Evolutionary conservation across 257 asterid genomes (phyloP).

Genomic region (Solanum paucissectum): DNA sequence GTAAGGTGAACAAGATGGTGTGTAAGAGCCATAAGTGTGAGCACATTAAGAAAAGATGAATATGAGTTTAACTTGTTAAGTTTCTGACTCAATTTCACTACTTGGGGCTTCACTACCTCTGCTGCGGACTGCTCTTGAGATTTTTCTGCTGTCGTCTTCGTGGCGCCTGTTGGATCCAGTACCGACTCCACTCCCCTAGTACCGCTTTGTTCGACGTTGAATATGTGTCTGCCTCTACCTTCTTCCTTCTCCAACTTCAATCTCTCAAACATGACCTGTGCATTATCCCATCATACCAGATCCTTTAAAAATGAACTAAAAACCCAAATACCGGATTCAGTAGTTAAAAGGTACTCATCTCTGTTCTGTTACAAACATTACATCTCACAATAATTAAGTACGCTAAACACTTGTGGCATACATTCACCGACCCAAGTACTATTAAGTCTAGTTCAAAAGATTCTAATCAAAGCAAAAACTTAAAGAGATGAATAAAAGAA

Average conservation of each 20-base stretch:
- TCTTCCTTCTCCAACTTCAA: constrained; percentile 77
- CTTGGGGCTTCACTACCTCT: constrained; percentile 12
- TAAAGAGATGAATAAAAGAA: background rate
- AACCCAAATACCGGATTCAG: background rate
- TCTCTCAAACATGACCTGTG: constrained; percentile 59
- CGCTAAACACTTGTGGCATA: too few species aligned
- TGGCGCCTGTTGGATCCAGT: background rate
- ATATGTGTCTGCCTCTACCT: constrained; percentile 19
- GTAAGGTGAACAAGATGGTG: constrained; percentile 53
- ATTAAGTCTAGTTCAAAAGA: too few species aligned
- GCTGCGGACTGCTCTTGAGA: background rate
- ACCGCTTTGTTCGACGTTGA: background rate
- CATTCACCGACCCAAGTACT: too few species aligned
- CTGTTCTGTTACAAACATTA: too few species aligned
- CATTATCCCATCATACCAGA: too few species aligned
- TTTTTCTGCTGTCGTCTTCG: background rate
- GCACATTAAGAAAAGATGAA: constrained; percentile 59
- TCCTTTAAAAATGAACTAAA: too few species aligned
- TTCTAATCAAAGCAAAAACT: background rate
- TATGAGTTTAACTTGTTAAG: constrained; percentile 42
- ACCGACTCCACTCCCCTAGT: background rate
- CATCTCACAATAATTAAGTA: too few species aligned
- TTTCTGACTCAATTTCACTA: constrained; percentile 14
- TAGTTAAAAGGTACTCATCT: too few species aligned
- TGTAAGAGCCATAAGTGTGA: constrained; percentile 39